A percentile compares a stretch with the other conserved stretches of the same genome.
These are phyloP conservation scores for Leccinum obscurum DNA, from an alignment of 768 basidiomycete genomes.

Conservation along the genomic window DNA sequence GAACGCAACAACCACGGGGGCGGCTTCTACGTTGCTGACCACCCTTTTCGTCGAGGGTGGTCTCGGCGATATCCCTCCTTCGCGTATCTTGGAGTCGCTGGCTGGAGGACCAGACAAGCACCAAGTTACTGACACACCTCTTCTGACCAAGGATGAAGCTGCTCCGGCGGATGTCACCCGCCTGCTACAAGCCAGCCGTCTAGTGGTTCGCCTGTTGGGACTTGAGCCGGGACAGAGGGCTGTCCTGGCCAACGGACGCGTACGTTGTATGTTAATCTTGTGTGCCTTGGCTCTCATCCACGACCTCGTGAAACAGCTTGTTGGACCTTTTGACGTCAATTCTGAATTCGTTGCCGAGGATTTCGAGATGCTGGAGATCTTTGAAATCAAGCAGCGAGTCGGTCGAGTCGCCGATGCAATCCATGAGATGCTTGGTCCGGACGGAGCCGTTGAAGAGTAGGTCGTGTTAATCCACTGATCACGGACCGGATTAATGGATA, in stretches of 20 bases:
- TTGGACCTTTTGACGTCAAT: slow-evolving; percentile 62
- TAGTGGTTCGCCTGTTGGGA: slow-evolving; percentile 56
- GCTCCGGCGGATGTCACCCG: slow-evolving; percentile 26
- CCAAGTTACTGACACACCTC: slow-evolving; percentile 34
- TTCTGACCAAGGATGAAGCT: slow-evolving; percentile 33
- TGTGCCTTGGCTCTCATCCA: slow-evolving; percentile 5
- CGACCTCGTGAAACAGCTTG: slow-evolving; percentile 47
- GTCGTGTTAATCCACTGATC: slow-evolving; percentile 17
- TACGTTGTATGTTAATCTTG: slow-evolving; percentile 38
- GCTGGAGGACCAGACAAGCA: slow-evolving; percentile 10
- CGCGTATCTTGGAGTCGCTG: slow-evolving; percentile 18
- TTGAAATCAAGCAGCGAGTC: slow-evolving; percentile 72
- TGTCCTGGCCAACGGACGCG: slow-evolving; percentile 81
- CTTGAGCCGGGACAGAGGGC: slow-evolving; percentile 60
- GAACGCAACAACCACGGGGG: slow-evolving; percentile 10
- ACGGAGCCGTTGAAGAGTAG: slow-evolving; percentile 43
- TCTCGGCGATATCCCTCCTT: slow-evolving; percentile 33
- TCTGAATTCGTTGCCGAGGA: slow-evolving; percentile 70
- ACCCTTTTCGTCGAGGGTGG: slow-evolving; percentile 46
- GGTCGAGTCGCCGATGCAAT: slow-evolving; percentile 70
- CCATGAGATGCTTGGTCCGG: slow-evolving; percentile 45
- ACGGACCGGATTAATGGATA: slow-evolving; percentile 1
- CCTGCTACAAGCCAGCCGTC: slow-evolving; percentile 47
- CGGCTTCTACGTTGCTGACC: slow-evolving; percentile 48
- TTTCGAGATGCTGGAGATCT: slow-evolving; percentile 66